Conservation (phyloP, 177 flowering plant genomes). For the Tripterygium wilfordii region DNA sequence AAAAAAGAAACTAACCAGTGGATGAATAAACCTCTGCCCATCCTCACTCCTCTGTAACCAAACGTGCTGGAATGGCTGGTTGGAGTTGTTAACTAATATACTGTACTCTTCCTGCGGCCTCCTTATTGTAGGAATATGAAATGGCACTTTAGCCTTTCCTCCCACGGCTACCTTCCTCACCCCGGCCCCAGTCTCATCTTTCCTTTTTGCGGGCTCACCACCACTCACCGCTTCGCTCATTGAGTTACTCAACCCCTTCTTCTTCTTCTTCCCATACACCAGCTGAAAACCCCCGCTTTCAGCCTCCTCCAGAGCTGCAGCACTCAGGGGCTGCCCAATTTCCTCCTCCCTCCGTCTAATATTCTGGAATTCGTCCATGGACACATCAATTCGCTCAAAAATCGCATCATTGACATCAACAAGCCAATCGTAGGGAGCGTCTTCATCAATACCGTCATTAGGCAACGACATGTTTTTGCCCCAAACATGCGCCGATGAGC, state of each 20-base stretch:
- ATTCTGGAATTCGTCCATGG: slow-evolving; percentile 66
- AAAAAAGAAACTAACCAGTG: slow-evolving; percentile 55
- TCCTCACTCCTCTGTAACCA: slow-evolving; percentile 90
- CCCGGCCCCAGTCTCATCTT: slow-evolving; percentile 30
- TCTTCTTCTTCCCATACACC: slow-evolving; percentile 74
- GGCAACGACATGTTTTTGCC: slow-evolving; percentile 33
- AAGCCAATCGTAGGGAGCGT: slow-evolving; percentile 70
- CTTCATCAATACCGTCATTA: slow-evolving; percentile 22
- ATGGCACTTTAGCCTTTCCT: slow-evolving; percentile 60
- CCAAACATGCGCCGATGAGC: slow-evolving; percentile 27
- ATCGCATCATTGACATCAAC: slow-evolving; percentile 63
- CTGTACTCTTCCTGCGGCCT: slow-evolving; percentile 75
- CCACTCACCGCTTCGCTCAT: slow-evolving; percentile 8
- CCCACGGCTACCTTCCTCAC: slow-evolving; percentile 38
- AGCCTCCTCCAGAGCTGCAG: slow-evolving; percentile 38
- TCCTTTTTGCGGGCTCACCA: slow-evolving; percentile 6
- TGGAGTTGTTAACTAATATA: slow-evolving; percentile 74
- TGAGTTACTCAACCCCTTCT: slow-evolving; percentile 13
- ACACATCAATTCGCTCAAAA: slow-evolving; percentile 58
- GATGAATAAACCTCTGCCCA: slow-evolving; percentile 64
- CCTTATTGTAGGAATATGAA: slow-evolving; percentile 73
- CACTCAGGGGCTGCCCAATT: no score
- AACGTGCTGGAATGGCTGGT: slow-evolving; percentile 85
- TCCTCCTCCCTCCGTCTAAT: no score
- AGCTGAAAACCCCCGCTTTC: slow-evolving; percentile 57